Evolutionary conservation across 2,329 filamentous ascomycete genomes (phyloP), one percentile per base, ranked within the genome.

Genomic region (Spiromastix sp.): DNA sequence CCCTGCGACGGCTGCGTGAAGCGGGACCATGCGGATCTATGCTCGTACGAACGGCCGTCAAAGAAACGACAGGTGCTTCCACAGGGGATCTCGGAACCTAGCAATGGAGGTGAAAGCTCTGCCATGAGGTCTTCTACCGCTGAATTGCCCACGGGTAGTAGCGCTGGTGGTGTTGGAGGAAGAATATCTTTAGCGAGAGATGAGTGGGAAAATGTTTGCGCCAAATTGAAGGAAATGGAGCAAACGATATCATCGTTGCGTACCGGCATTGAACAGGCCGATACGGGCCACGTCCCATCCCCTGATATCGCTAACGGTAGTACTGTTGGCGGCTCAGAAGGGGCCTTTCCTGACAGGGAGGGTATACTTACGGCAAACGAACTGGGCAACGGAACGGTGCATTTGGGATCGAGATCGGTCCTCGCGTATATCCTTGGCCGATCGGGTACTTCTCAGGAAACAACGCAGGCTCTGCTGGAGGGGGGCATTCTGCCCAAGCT

Each of bases 401-500:
- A 79, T 50, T 56, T 79, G 20, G 74, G 74, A 11, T 73, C 71
- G 21, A 67, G 72, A 39, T 79, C 74, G 0, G 72, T 78, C 1
- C 65, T 77, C 9, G 74, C 74, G 8, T 70, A 78, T 41, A 70
- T 79, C 21, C 60, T 71, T 44, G 67, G 70, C 16, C 67, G 71
- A 22, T 63, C 74, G 9, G 60, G 61, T 11, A 60, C 60, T 8
- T 57, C 63, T 24, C 61, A 66, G 42, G 52, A 55, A 28, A 44
- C 47, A 2, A 42, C 64, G 3, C 68, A 74, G 42, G 69, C 75
- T 32, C 55, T 77, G 9, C 54, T 77, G 29, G 72, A 75, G 44
- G 74, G 73, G 44, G 74, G 71, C 30, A 74, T 79, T 43, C 54
- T 79, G 15, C 74, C 74, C 0, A 71, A 78, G 36, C 66, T 79